Percentiles rank a stretch among this genome's conserved stretches.
phyloP scores from a whole-genome alignment of 1,284 basidiomycete species.

The Prillingera fragicola region DNA sequence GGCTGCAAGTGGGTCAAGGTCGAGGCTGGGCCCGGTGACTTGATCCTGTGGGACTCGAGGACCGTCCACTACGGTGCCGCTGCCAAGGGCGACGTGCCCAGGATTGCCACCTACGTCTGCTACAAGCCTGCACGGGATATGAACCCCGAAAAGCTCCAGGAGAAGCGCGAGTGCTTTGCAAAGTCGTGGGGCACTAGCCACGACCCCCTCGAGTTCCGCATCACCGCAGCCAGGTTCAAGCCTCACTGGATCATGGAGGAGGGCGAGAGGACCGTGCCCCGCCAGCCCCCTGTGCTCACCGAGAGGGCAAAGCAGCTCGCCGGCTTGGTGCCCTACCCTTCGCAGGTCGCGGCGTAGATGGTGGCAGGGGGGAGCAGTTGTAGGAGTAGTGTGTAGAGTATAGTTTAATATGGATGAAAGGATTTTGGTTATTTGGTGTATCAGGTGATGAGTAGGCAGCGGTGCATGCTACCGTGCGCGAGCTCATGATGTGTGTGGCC shows the following conservation, averaged over 20 bases:
- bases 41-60: slow-evolving; percentile 38
- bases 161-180: slow-evolving; percentile 20
- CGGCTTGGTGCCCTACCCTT: slow-evolving; percentile 24
- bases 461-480: too few relatives aligned
- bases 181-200: slow-evolving; percentile 30
- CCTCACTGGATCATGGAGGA: slow-evolving; percentile 16
- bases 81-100: slow-evolving; percentile 28
- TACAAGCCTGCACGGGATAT: slow-evolving; percentile 38
- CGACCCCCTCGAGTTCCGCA: slow-evolving; percentile 34
- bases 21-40: slow-evolving; percentile 29
- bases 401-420: too few relatives aligned
- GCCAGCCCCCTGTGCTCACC: slow-evolving; percentile 17
- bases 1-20: slow-evolving; percentile 39
- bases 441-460: too few relatives aligned
- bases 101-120: slow-evolving; percentile 41
- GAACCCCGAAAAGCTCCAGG: slow-evolving; percentile 18
- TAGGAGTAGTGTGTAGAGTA: too few relatives aligned
- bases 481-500: too few relatives aligned
- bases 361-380: too few relatives aligned
- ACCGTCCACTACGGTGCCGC: slow-evolving; percentile 35
- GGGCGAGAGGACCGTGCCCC: slow-evolving; percentile 23
- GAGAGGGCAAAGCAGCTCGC: slow-evolving; percentile 23
- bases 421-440: too few relatives aligned
- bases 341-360: background rate
- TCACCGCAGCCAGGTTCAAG: slow-evolving; percentile 15